Conservation (phyloP, 2,329 filamentous ascomycete genomes). For the Rhynchosporium graminicola region DNA sequence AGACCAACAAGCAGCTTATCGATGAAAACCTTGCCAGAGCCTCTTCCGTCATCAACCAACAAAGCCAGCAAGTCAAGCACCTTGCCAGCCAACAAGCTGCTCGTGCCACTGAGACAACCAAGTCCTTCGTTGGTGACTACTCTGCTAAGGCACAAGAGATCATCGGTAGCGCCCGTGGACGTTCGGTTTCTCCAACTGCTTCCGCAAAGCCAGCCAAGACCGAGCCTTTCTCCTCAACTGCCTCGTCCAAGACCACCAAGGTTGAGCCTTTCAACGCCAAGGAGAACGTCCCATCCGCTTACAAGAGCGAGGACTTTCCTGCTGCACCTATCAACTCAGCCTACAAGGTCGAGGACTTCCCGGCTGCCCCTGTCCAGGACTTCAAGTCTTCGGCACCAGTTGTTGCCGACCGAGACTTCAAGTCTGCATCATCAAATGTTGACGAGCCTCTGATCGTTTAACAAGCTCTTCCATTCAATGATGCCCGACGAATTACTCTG, state of each 20-base stretch:
- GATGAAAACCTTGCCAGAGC: constrained; percentile 61
- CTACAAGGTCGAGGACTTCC: no score
- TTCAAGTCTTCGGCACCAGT: no score
- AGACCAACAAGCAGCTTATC: constrained; percentile 68
- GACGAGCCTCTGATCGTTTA: constrained; percentile 36
- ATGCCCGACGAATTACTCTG: constrained; percentile 4
- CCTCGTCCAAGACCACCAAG: constrained; percentile 30
- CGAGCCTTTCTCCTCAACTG: constrained; percentile 35
- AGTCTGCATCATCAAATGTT: constrained; percentile 27
- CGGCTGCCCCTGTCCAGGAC: no score
- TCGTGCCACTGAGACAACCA: constrained; percentile 62
- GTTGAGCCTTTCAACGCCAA: constrained; percentile 27
- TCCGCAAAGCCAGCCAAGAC: constrained; percentile 31
- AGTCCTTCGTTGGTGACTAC: constrained; percentile 69
- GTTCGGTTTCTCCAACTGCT: constrained; percentile 35
- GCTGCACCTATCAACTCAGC: constrained; percentile 35
- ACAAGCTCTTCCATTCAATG: constrained; percentile 23
- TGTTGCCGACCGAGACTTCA: constrained; percentile 30
- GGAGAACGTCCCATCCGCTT: constrained; percentile 25
- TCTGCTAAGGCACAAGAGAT: constrained; percentile 67
- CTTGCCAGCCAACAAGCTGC: constrained; percentile 65
- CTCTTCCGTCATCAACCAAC: constrained; percentile 58
- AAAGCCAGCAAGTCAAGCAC: constrained; percentile 62
- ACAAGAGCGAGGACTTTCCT: constrained; percentile 39
- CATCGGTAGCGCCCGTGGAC: constrained; percentile 49